Evolutionary conservation across 1,284 basidiomycete genomes (phyloP), one percentile per base, ranked within the genome.

Genomic region (Thecaphora thlaspeos): DNA sequence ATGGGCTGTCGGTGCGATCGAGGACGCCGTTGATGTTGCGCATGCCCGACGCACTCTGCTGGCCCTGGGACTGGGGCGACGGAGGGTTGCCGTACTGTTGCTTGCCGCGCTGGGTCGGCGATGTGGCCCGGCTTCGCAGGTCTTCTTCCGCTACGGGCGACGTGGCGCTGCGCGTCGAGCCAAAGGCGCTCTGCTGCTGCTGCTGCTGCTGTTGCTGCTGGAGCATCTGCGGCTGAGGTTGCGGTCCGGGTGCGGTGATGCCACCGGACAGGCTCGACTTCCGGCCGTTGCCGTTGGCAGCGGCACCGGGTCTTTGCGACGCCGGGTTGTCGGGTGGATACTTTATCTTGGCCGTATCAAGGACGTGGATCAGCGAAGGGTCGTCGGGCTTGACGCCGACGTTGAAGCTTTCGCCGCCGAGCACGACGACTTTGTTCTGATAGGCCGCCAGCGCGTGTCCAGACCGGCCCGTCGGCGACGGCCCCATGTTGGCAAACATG

Each of bases 401-500:
- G n/a, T n/a, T n/a, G 71, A 89, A 88, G 4, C 90, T 90, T 80
- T 98, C 95, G 30, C 95, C 94, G 39, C 94, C 94, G 12, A 97
- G 84, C 2, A 97, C 91, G 66, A 91, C 89, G 11, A 98, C 88
- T 71, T 88, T 87, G 47, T 88, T 85, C 46, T 90, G 89, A 74
- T 88, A 88, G 12, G 89, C 87, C 5, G 93, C 89, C 89, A 97
- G 92, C 19, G 91, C 89, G 80, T 98, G 94, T 3, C 94, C 94
- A 15, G 90, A 92, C 46, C 94, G 84, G 14, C 91, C 90, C 49
- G 84, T 87, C 2, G 94, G 94, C 8, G 90, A 85, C 12, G 92
- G 92, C 2, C 94, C 94, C 94, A 97, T 97, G 78, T 96, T 95
- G 79, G 95, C 92, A 81, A 98, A 97, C 90, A 94, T 97, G 81